A percentile compares a stretch with the other conserved stretches of the same genome.
phyloP scores from a whole-genome alignment of 306 rosid species.

The Rosa persica region DNA sequence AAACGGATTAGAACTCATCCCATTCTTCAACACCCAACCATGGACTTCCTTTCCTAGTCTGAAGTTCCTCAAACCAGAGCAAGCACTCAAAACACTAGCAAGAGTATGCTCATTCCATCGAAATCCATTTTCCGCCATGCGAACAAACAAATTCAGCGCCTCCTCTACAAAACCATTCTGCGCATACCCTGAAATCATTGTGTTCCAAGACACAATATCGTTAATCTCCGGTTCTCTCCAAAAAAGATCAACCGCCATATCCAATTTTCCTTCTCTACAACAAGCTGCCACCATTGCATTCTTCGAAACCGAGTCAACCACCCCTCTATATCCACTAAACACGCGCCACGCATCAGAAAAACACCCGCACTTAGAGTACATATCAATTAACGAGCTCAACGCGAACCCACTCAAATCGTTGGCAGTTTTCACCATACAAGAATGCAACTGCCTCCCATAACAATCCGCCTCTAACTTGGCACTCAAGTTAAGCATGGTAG shows the following conservation, averaged over 20 bases:
- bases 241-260: conserved; percentile 58
- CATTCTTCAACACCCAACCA: conserved; percentile 58
- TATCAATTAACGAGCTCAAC: conserved; percentile 65
- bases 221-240: conserved; percentile 42
- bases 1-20: conserved; percentile 48
- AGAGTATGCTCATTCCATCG: conserved; percentile 62
- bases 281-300: conserved; percentile 69
- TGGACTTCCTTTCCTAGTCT: conserved; percentile 63
- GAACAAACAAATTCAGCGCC: conserved; percentile 49
- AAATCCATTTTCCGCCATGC: conserved; percentile 51
- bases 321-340: background rate
- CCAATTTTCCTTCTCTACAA: conserved; percentile 2
- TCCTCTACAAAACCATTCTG: conserved; percentile 59
- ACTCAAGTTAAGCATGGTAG: conserved; percentile 61
- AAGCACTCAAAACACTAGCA: conserved; percentile 66
- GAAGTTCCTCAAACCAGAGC: conserved; percentile 50
- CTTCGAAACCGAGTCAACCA: conserved; percentile 56
- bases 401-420: conserved; percentile 50
- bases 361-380: conserved; percentile 75
- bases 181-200: conserved; percentile 64
- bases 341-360: conserved; percentile 50
- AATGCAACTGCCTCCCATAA: conserved; percentile 72
- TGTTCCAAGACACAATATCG: conserved; percentile 74
- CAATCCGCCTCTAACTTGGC: conserved; percentile 44
- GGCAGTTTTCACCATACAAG: conserved; percentile 72